These are phyloP conservation scores for Cephalotrichum gorgonifer DNA, from an alignment of 2,329 filamentous ascomycete species.

Conservation along the genomic window DNA sequence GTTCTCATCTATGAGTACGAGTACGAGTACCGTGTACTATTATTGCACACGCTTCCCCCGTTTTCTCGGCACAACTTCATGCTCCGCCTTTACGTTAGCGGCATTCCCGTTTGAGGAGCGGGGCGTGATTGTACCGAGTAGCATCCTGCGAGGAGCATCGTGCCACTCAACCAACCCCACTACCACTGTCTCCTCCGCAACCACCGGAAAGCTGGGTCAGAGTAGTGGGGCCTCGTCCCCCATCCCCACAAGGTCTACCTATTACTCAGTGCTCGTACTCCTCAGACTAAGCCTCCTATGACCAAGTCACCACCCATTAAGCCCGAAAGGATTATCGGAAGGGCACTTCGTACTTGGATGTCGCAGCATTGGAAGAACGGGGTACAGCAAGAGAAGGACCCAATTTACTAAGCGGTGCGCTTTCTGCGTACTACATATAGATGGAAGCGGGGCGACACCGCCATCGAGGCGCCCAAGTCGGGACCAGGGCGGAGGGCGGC, in stretches of 20 bases:
- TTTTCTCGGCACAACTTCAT: background rate
- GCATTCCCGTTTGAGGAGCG: no score
- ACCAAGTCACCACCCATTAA: constrained; percentile 5
- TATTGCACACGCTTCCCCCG: no score
- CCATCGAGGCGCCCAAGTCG: background rate
- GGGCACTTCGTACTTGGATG: no score
- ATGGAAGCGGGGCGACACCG: background rate
- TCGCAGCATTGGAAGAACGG: constrained; percentile 5
- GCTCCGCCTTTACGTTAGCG: background rate
- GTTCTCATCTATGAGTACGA: no score
- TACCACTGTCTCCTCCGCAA: background rate
- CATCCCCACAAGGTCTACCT: constrained; percentile 2
- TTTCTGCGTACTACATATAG: background rate
- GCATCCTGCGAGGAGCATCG: no score
- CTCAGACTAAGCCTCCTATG: background rate
- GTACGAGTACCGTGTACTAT: no score
- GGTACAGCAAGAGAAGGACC: constrained; percentile 2
- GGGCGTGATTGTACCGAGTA: no score
- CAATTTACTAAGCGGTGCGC: background rate
- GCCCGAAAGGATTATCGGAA: constrained; percentile 3
- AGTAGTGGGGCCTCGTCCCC: background rate
- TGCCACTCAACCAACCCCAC: background rate
- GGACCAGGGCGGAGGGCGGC: background rate
- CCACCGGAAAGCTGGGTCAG: background rate
- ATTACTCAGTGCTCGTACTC: no score